Conservation (phyloP, 306 rosid species). For the Morella rubra region DNA sequence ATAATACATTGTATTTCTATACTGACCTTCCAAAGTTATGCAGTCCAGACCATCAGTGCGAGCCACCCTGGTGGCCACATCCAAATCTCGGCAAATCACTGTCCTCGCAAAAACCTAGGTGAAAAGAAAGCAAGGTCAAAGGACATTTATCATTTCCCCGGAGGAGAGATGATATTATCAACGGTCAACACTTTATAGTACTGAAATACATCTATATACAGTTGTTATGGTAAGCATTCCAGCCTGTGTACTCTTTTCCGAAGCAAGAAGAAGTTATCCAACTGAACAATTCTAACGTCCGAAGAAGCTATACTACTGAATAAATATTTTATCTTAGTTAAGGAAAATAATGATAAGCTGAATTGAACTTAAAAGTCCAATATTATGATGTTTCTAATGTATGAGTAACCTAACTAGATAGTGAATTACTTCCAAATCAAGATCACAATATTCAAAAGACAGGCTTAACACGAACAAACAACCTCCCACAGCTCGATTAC, state of each 20-base stretch:
- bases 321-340: too few relatives aligned
- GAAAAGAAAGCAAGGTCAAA: constrained; percentile 25
- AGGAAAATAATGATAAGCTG: too few relatives aligned
- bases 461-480: too few relatives aligned
- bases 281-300: neutral
- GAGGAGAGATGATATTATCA: constrained; percentile 3
- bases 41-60: constrained; percentile 87
- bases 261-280: neutral
- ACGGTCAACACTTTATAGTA: neutral
- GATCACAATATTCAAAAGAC: too few relatives aligned
- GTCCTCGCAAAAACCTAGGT: constrained; percentile 93
- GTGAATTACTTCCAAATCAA: too few relatives aligned
- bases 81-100: constrained; percentile 87
- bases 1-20: constrained; percentile 16
- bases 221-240: neutral
- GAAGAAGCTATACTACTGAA: too few relatives aligned
- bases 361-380: too few relatives aligned
- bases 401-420: too few relatives aligned
- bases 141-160: constrained; percentile 20
- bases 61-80: constrained; percentile 93
- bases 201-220: neutral
- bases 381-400: too few relatives aligned
- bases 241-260: neutral
- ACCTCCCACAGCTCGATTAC: too few relatives aligned
- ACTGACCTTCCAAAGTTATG: constrained; percentile 90